Base-by-base conservation (phyloP, 179 eudicot genomes). In the Sideroxylon spinosum region DNA sequence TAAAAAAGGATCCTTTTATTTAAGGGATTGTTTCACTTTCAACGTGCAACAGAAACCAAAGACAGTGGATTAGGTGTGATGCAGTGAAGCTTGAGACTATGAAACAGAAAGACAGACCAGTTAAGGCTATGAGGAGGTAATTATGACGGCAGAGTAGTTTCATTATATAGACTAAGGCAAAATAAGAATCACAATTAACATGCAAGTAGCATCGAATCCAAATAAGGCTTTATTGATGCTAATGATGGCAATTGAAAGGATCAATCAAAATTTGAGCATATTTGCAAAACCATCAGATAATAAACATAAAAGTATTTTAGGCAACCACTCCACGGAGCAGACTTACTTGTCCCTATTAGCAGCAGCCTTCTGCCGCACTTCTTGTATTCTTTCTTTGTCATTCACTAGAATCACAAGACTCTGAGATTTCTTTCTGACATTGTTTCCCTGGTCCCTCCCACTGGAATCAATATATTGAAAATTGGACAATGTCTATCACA, bases 361-460 rank as follows among this genome's bases (percentile, higher is more conserved):
- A 65, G 97, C 94, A 84, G 99, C 99, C 86, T 96, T 94, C 85
- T 94, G 90, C 56, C 98, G 85, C 69, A 80, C 98, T 91, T 96
- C 99, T 88, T 86, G 90, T 84, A 96, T 91, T 82, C 93, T 90
- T 75, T 96, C 98, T 76, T 94, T 96, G 83, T 96, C 98, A 90
- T 94, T 96, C 76, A 92, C 98, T 74, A 96, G 85, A 80, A 79
- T 88, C 66, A 92, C 96, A 76, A 96, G 93, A 82, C 90, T 86
- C 81, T 96, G 99, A 86, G 99, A 96, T 88, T 96, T 96, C 81
- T 91, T 91, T 79, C 99, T 82, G 78, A 96, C 97, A 71, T 94
- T 92, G 85, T 82, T 90, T 78, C 99, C 99, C 80, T 96, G 99
- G 85, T 96, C 99, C 83, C 89, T 94, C 78, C 97, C 99, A 79